A percentile compares a stretch with the other conserved stretches of the same genome.
Conservation (phyloP, 352 stramenopile genomes). For the Globisporangium apiculatum region DNA sequence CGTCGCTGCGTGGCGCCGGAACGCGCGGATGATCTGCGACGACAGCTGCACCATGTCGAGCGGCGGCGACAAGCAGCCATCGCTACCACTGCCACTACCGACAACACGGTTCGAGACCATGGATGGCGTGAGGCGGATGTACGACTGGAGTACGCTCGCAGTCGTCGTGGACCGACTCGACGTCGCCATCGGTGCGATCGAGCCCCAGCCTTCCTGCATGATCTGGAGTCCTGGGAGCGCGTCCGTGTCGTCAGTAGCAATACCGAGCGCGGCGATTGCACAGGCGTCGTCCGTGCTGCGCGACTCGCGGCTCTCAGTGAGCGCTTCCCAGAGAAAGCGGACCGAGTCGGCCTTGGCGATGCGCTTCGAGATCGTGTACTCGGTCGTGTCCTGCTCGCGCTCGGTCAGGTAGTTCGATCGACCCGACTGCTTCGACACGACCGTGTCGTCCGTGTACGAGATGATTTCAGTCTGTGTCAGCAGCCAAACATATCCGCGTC, state of each 20-base stretch:
- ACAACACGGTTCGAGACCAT: neutral
- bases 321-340: conserved; percentile 7
- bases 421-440: too few species aligned
- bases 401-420: too few species aligned
- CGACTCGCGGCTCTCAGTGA: conserved; percentile 1
- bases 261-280: too few species aligned
- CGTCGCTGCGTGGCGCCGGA: conserved; percentile 20
- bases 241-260: neutral
- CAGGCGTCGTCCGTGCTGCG: too few species aligned
- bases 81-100: neutral
- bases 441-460: too few species aligned
- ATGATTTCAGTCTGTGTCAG: too few species aligned
- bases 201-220: conserved; percentile 6
- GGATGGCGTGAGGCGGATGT: conserved; percentile 22
- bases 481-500: too few species aligned
- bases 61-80: neutral
- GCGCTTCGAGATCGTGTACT: conserved; percentile 20
- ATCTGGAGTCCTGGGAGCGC: neutral
- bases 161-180: neutral
- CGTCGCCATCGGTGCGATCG: neutral
- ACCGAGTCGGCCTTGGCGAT: conserved; percentile 10
- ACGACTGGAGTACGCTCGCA: conserved; percentile 12
- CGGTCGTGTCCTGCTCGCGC: conserved; percentile 11
- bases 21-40: conserved; percentile 19
- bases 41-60: neutral